phyloP scores from a whole-genome alignment of 129 eudicot genomes.

The Rutidosis leptorrhynchoides region DNA sequence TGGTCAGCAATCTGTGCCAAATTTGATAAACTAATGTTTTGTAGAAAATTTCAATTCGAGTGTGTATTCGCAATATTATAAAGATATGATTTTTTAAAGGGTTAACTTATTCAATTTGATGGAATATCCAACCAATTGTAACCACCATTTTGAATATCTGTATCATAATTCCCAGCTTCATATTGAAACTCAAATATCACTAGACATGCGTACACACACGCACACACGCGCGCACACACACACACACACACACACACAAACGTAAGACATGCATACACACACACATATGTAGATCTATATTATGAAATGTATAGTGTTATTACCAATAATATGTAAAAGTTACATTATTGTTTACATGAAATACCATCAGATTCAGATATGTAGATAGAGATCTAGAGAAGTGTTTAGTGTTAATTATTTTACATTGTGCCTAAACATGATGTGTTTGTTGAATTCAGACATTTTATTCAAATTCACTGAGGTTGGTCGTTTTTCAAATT shows the following conservation, averaged over 20 bases:
- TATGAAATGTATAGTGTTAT: not conserved
- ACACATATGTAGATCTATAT: not conserved
- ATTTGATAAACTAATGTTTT: not conserved
- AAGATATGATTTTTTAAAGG: not conserved
- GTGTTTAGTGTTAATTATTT: not conserved
- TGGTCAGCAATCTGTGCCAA: not conserved
- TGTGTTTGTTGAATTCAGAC: not conserved
- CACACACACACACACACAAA: not conserved
- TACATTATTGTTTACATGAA: not conserved
- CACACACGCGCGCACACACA: not conserved
- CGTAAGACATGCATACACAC: not conserved
- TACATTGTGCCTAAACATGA: not conserved
- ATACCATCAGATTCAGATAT: not conserved
- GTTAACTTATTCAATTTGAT: not conserved
- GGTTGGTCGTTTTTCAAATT: not conserved
- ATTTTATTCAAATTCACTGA: conserved; percentile 1
- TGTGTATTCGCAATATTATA: conserved; percentile 2
- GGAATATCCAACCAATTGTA: not conserved
- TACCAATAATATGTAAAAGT: not conserved
- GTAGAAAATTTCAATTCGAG: not conserved
- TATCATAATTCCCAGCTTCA: not conserved
- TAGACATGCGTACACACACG: not conserved
- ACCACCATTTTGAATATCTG: not conserved
- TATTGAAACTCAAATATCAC: conserved; percentile 2
- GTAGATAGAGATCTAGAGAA: conserved; percentile 7